Percentiles rank a stretch among this genome's conserved stretches.
Evolutionary conservation across 192 early-diverging fungal species (phyloP).

Genomic region (Geosiphon pyriformis): DNA sequence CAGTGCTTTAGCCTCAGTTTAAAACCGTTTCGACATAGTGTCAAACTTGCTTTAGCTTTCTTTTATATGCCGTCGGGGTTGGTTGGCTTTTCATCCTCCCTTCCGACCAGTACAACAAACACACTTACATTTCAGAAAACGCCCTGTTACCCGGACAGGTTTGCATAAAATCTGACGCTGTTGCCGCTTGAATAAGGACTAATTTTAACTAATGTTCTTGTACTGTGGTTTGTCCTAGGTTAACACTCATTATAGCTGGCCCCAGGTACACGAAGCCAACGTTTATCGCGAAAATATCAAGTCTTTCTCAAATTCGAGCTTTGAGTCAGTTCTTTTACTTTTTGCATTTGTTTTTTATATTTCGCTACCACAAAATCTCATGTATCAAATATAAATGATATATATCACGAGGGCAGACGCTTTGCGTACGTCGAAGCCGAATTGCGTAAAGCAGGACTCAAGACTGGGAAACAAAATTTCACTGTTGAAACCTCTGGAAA

Average conservation of each 20-base stretch:
- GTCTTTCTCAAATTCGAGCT: slow-evolving; percentile 26
- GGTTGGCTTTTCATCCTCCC: slow-evolving; percentile 64
- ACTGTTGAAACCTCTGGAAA: slow-evolving; percentile 30
- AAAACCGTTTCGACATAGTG: too few relatives aligned
- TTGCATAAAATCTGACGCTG: slow-evolving; percentile 10
- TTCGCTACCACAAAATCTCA: background rate
- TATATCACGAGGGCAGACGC: slow-evolving; percentile 28
- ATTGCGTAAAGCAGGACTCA: slow-evolving; percentile 48
- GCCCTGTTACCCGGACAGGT: slow-evolving; percentile 71
- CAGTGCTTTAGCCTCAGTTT: too few relatives aligned
- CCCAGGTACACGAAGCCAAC: slow-evolving; percentile 39
- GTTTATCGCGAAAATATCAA: slow-evolving; percentile 37
- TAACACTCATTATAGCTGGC: slow-evolving; percentile 45
- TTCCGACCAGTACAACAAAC: slow-evolving; percentile 52
- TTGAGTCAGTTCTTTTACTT: slow-evolving; percentile 28
- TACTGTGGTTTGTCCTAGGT: too few relatives aligned
- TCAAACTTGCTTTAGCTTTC: slow-evolving; percentile 36
- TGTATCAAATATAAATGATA: background rate
- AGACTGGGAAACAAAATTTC: slow-evolving; percentile 48
- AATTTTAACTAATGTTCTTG: background rate
- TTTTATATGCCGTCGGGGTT: slow-evolving; percentile 53
- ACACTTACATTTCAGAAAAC: slow-evolving; percentile 72
- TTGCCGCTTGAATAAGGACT: background rate
- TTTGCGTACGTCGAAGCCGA: slow-evolving; percentile 45
- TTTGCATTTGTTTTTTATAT: slow-evolving; percentile 21